Evolutionary conservation across 129 eudicot species (phyloP).

Genomic region (Artemisia argyi): DNA sequence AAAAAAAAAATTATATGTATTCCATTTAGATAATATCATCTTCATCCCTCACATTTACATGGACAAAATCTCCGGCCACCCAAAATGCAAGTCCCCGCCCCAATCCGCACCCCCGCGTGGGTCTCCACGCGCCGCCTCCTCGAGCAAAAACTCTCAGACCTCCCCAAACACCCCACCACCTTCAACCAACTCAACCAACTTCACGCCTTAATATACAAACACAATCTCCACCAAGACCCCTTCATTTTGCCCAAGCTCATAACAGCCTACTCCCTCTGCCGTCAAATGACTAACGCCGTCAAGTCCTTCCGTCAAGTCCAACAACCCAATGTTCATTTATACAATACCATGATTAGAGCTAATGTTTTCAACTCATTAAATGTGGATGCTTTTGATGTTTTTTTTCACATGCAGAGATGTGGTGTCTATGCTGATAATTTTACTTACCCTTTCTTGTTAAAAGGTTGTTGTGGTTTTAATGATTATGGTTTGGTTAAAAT

Average conservation of each 20-base stretch:
- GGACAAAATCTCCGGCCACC: constrained; percentile 24
- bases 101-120: constrained; percentile 76
- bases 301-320: constrained; percentile 54
- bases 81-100: constrained; percentile 60
- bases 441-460: constrained; percentile 66
- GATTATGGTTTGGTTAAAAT: constrained; percentile 42
- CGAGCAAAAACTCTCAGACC: constrained; percentile 66
- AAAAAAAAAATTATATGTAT: neutral
- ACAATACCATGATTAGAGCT: constrained; percentile 66
- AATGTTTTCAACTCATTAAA: constrained; percentile 48
- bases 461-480: constrained; percentile 44
- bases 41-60: constrained; percentile 14
- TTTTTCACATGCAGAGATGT: constrained; percentile 45
- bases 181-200: constrained; percentile 54
- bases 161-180: constrained; percentile 55
- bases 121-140: constrained; percentile 71
- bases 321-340: constrained; percentile 61
- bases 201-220: constrained; percentile 69
- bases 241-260: constrained; percentile 68
- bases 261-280: constrained; percentile 61
- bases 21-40: constrained; percentile 28
- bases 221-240: constrained; percentile 62
- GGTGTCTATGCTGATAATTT: constrained; percentile 66
- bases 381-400: constrained; percentile 43
- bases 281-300: constrained; percentile 50